phyloP scores from a whole-genome alignment of 768 basidiomycete genomes.

The Leccinum subgranulosum region DNA sequence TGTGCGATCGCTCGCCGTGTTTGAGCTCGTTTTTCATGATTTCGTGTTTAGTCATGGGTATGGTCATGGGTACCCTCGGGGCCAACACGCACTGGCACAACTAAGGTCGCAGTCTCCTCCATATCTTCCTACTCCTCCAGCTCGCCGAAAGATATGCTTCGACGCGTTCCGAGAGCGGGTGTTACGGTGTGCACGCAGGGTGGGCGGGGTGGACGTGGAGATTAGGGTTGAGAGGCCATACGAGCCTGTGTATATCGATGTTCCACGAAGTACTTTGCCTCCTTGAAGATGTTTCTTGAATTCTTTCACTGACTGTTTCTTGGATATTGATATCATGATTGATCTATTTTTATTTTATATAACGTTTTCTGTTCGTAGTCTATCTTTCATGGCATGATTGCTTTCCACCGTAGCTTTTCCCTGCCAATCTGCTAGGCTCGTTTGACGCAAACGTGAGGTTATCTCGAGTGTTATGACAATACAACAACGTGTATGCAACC shows the following conservation, averaged over 20 bases:
- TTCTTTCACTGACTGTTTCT: background rate
- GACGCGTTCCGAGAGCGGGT: constrained; percentile 21
- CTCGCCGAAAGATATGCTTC: constrained; percentile 12
- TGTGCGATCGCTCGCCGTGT: constrained; percentile 10
- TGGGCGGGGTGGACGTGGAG: constrained; percentile 20
- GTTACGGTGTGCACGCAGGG: constrained; percentile 19
- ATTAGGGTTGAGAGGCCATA: constrained; percentile 26
- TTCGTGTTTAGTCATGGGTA: constrained; percentile 11
- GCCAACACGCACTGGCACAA: background rate
- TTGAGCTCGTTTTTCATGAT: constrained; percentile 26
- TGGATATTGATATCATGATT: no score
- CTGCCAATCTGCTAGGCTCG: no score
- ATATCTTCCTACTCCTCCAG: background rate
- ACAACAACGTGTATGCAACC: background rate
- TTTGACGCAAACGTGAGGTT: background rate
- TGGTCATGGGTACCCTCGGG: background rate
- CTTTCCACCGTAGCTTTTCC: background rate
- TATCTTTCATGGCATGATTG: background rate
- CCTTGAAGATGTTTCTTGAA: background rate
- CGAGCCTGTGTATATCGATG: constrained; percentile 20
- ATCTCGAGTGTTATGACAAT: background rate
- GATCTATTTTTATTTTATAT: background rate
- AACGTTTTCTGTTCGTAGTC: background rate
- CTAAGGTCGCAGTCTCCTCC: background rate
- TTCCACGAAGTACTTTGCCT: constrained; percentile 1